Evolutionary conservation across 2,329 filamentous ascomycete genomes (phyloP), one percentile per base, ranked within the genome.

Genomic region (Sclerotinia subarctica): DNA sequence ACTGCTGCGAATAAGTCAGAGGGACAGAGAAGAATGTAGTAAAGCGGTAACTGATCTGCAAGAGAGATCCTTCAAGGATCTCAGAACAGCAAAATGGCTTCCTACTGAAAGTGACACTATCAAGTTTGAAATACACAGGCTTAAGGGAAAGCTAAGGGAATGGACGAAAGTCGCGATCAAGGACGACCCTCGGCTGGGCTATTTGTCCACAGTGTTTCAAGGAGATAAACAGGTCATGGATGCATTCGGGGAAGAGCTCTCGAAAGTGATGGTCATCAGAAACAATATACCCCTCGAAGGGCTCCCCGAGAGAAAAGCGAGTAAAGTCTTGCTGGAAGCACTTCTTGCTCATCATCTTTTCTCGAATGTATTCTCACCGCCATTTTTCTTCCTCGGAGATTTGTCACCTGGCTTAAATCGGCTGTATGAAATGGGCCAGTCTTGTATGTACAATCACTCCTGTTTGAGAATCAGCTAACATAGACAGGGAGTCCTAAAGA

Each of bases 401-500:
- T 1, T 15, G 5, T 2, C 19, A 19, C 17, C 8, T 5, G 32
- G 19, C 26, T 29, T 60, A 1, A 24, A 60, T 8, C 8, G 3
- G 21, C 19, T 60, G 3, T 47, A 60, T n/a, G 1, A n/a, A 17
- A n/a, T 1, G 0, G 57, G 57, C 11, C 19, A 47, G 13, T 60
- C 57, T 32, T 60, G 57, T 60, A 60, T 47, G 42, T 3, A n/a
- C 6, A 7, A 5, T 8, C 10, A 17, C 2, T 11, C 2, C 19
- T 15, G 15, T 17, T 17, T 4, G 0, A 11, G 26, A n/a, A 1
- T 2, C 5, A n/a, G 57, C 57, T 60, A 32, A 47, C 26, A n/a
- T 1, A 17, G 1, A 3, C 44, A 73, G 70, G 65, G 64, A 72
- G 63, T 51, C 26, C 51, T 15, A 13, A 65, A 69, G 70, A 72